phyloP scores from a whole-genome alignment of 768 basidiomycete species.

The Rhodotorula diobovata region DNA sequence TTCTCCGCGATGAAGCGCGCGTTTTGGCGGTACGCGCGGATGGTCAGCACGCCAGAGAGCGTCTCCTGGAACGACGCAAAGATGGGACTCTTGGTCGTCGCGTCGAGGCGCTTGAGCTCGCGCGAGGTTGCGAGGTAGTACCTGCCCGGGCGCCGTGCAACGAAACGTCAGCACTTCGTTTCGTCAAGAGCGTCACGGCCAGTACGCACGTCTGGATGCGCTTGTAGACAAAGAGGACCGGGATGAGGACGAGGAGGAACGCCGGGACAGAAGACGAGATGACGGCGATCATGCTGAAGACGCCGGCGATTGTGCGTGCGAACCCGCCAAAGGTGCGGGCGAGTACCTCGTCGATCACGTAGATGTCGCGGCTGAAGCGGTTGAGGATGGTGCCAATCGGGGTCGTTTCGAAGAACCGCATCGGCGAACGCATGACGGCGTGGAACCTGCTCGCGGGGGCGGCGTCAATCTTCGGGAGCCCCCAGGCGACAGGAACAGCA shows the following conservation, averaged over 20 bases:
- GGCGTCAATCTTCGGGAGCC: background rate
- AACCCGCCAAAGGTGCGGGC: slow-evolving; percentile 69
- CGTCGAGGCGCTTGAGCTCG: slow-evolving; percentile 81
- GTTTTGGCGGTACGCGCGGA: slow-evolving; percentile 73
- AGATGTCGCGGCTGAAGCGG: slow-evolving; percentile 75
- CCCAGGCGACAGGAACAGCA: background rate
- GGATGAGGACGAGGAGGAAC: slow-evolving; percentile 75
- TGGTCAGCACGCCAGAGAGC: slow-evolving; percentile 67
- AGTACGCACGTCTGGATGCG: slow-evolving; percentile 24
- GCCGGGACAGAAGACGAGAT: slow-evolving; percentile 47
- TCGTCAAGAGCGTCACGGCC: too few species aligned
- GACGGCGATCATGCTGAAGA: slow-evolving; percentile 41
- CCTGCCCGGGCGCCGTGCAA: slow-evolving; percentile 48
- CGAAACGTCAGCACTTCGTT: slow-evolving; percentile 29
- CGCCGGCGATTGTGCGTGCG: slow-evolving; percentile 54
- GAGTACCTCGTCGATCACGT: slow-evolving; percentile 69
- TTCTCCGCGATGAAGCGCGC: slow-evolving; percentile 63
- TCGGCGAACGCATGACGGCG: slow-evolving; percentile 66
- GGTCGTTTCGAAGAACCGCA: slow-evolving; percentile 78
- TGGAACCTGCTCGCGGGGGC: slow-evolving; percentile 48
- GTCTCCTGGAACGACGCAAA: slow-evolving; percentile 59
- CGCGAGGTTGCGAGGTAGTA: slow-evolving; percentile 84
- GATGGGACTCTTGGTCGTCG: slow-evolving; percentile 82
- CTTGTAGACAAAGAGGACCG: slow-evolving; percentile 65
- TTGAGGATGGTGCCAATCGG: slow-evolving; percentile 84